Conservation (phyloP, 441 rosid species). For the Lepidium campestre region DNA sequence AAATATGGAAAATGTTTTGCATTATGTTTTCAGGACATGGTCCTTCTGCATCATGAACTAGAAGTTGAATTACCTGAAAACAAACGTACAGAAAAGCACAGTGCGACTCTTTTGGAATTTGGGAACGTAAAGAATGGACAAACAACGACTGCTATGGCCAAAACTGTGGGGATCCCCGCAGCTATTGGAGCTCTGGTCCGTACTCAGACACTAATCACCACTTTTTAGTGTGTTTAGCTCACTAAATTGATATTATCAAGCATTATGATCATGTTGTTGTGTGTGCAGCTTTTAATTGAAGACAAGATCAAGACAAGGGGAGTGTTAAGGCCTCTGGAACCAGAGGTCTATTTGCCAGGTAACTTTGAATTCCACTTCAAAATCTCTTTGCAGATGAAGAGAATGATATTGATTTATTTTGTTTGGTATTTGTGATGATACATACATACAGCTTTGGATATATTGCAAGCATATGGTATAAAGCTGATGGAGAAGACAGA, state of each 20-base stretch:
- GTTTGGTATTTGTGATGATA: conserved; percentile 25
- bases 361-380: conserved; percentile 6
- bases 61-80: conserved; percentile 74
- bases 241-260: background rate
- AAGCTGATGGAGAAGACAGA: conserved; percentile 61
- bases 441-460: conserved; percentile 71
- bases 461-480: conserved; percentile 73
- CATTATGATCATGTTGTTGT: background rate
- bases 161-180: conserved; percentile 83
- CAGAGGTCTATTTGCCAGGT: conserved; percentile 91
- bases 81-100: conserved; percentile 45
- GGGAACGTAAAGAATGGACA: conserved; percentile 58
- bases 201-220: background rate
- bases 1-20: background rate
- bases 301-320: conserved; percentile 81
- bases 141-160: conserved; percentile 76
- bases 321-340: conserved; percentile 71
- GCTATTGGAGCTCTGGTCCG: conserved; percentile 87
- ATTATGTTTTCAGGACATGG: conserved; percentile 70
- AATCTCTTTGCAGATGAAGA: background rate
- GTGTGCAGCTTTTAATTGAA: conserved; percentile 59
- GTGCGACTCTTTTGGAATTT: conserved; percentile 73
- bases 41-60: conserved; percentile 81
- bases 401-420: background rate
- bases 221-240: background rate